Evolutionary conservation across 1,284 basidiomycete species (phyloP).

Genomic region (Vanrija humicola): DNA sequence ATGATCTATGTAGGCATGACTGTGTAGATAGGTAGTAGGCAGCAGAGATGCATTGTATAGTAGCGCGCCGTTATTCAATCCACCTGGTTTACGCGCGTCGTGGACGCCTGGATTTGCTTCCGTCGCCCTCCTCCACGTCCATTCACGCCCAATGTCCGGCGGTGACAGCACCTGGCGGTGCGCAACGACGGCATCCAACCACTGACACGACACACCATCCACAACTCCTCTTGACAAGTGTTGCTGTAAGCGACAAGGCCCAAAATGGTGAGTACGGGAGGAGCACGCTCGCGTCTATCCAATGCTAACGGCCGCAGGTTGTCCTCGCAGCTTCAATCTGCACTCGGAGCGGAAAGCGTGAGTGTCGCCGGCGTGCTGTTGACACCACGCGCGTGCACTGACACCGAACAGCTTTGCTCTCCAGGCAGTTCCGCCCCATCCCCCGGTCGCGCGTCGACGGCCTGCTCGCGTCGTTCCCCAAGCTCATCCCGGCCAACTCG

Average conservation of each 20-base stretch:
- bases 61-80: no score
- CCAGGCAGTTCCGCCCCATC: constrained; percentile 94
- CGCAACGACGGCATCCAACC: no score
- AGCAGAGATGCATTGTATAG: no score
- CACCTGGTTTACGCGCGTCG: no score
- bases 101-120: no score
- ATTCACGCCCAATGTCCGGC: no score
- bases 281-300: not conserved
- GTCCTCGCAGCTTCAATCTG: constrained; percentile 76
- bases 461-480: constrained; percentile 93
- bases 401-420: constrained; percentile 71
- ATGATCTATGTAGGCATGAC: no score
- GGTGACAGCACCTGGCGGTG: no score
- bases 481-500: constrained; percentile 91
- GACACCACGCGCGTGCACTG: not conserved
- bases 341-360: constrained; percentile 57
- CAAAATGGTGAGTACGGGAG: constrained; percentile 3
- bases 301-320: constrained; percentile 31
- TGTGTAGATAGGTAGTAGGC: no score
- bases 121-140: no score
- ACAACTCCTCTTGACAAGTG: no score
- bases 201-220: no score
- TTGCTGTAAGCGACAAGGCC: not conserved
- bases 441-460: constrained; percentile 88
- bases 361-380: constrained; percentile 14